Base-by-base conservation (phyloP, 345 rosid genomes). In the Draba incana region DNA sequence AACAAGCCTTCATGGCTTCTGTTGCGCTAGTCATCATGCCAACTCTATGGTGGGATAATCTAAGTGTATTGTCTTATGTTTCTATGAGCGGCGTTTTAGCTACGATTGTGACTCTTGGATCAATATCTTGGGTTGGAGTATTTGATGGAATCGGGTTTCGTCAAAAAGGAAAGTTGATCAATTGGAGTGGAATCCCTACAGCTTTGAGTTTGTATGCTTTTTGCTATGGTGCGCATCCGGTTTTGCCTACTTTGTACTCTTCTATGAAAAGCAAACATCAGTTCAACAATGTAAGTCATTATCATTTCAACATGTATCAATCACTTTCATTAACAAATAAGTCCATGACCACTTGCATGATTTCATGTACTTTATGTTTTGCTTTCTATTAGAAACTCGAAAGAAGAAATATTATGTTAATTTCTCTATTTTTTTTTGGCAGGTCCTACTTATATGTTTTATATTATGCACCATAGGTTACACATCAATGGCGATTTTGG, bases 41-140 rank as follows among this genome's bases (percentile, higher is more conserved):
- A 28, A 74, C 84, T 16, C 38, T 81, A 47, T 82, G 72, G 78
- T 55, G 84, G 47, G 77, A 78, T 28, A 71, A 78, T 62, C 28
- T 81, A 15, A 66, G 78, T 6, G 45, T 65, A n/a, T 42, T 82
- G 24, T 80, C 83, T 5, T 84, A 78, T 79, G 76, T 84, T 20
- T 82, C 89, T 0, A 80, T 81, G 51, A 72, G 84, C 7, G 84
- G 85, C 7, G 81, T 85, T 23, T 50, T 81, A 9, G 77, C 87
- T 31, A 75, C 81, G 37, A 13, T 57, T 4, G 16, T 83, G n/a
- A 57, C 81, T 20, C 39, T 78, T 60, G 75, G 73, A 33, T 85
- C 79, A 24, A 76, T 85, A 51, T 62, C 79, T 25, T 70, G 73
- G 42, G 79, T 78, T 58, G 79, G 85, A 12, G 37, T 53, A n/a